Conservation (phyloP, 495 filamentous ascomycete genomes). For the Aspergillus steynii region DNA sequence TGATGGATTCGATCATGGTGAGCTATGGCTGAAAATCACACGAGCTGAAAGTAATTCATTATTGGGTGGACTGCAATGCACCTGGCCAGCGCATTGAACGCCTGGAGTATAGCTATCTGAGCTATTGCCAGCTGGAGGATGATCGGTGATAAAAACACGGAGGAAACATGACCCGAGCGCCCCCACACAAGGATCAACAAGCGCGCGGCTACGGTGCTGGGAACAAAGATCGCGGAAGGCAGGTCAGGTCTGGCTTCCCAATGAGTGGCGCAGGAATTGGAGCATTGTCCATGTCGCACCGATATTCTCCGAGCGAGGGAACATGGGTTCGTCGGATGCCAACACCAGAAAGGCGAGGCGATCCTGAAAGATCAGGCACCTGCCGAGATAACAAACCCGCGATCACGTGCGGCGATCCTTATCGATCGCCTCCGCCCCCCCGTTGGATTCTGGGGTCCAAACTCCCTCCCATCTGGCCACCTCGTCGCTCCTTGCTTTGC, state of each 20-base stretch:
- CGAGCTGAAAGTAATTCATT: not conserved
- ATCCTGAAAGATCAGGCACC: not conserved
- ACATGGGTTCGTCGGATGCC: too few species aligned
- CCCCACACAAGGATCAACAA: constrained; percentile 6
- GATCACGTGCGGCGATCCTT: constrained; percentile 16
- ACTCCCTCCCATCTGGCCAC: constrained; percentile 5
- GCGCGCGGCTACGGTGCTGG: constrained; percentile 10
- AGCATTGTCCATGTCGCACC: too few species aligned
- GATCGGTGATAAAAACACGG: not conserved
- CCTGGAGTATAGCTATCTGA: not conserved
- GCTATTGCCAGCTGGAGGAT: not conserved
- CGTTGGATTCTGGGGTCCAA: constrained; percentile 8
- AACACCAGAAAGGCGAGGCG: too few species aligned
- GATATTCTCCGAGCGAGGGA: too few species aligned
- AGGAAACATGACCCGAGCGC: constrained; percentile 17
- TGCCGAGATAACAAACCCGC: constrained; percentile 12
- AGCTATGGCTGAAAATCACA: not conserved
- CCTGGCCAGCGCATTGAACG: not conserved
- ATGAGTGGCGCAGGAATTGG: not conserved
- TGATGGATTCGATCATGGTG: constrained; percentile 44
- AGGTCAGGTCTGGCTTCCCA: not conserved
- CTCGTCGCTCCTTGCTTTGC: constrained; percentile 4
- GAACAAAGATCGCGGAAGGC: constrained; percentile 5
- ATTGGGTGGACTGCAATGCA: not conserved
- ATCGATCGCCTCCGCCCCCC: constrained; percentile 9